These are phyloP conservation scores for Talaromyces proteolyticus DNA, from an alignment of 495 filamentous ascomycete genomes.

Conservation along the genomic window DNA sequence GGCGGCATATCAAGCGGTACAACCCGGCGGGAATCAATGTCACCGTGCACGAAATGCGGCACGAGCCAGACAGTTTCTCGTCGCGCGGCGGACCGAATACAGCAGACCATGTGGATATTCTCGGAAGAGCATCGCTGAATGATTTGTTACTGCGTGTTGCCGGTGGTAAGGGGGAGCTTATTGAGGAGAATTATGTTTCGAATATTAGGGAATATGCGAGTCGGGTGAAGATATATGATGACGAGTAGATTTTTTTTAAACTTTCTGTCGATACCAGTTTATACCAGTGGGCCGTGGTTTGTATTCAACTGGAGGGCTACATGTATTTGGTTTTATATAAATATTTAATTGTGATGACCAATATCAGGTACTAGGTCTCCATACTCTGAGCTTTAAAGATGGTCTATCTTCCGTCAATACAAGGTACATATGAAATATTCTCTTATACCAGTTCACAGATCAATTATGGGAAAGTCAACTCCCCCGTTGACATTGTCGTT, in stretches of 20 bases:
- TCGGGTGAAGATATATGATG: slow-evolving; percentile 70
- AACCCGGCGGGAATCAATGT: slow-evolving; percentile 80
- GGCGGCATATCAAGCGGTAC: slow-evolving; percentile 75
- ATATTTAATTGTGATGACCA: too few species aligned
- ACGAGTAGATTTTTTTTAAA: slow-evolving; percentile 9
- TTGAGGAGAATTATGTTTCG: slow-evolving; percentile 71
- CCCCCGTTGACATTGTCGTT: too few species aligned
- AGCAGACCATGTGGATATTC: slow-evolving; percentile 93
- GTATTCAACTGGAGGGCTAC: too few species aligned
- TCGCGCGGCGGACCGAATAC: slow-evolving; percentile 93
- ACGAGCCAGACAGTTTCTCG: slow-evolving; percentile 89
- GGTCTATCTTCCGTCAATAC: too few species aligned
- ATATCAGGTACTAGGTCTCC: too few species aligned
- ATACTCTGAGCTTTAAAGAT: too few species aligned
- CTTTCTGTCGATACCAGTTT: background rate
- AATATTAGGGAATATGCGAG: slow-evolving; percentile 77
- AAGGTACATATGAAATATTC: too few species aligned
- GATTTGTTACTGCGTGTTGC: slow-evolving; percentile 86
- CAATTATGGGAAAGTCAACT: too few species aligned
- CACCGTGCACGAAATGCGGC: slow-evolving; percentile 89
- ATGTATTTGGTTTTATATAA: too few species aligned
- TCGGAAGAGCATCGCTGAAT: slow-evolving; percentile 82
- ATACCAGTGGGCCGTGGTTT: background rate
- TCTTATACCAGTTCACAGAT: too few species aligned
- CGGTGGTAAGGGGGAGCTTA: slow-evolving; percentile 76